These are phyloP conservation scores for Backusella liffmaniae DNA, from an alignment of 192 early-diverging fungal species.

Conservation along the genomic window DNA sequence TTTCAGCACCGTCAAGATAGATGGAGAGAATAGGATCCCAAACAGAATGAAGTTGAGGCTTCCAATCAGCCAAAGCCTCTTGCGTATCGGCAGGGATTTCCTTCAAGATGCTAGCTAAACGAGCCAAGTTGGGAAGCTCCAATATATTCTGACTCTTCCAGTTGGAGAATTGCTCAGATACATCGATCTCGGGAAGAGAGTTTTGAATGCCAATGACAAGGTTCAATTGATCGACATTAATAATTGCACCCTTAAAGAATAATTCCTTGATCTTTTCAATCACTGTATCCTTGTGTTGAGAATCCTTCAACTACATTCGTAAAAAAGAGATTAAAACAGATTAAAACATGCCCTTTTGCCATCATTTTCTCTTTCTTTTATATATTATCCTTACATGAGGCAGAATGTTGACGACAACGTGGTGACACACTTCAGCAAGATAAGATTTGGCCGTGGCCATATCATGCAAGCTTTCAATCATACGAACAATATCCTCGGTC, in stretches of 20 bases:
- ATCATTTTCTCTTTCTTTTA: not conserved
- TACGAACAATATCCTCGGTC: conserved; percentile 65
- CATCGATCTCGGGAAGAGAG: conserved; percentile 31
- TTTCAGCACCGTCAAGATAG: conserved; percentile 43
- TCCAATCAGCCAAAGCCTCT: conserved; percentile 55
- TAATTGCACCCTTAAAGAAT: conserved; percentile 41
- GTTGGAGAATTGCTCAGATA: conserved; percentile 19
- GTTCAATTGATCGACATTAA: conserved; percentile 54
- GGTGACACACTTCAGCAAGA: conserved; percentile 74
- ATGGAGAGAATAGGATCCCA: conserved; percentile 71
- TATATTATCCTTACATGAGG: conserved; percentile 43
- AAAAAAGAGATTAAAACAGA: not conserved
- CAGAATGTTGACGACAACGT: conserved; percentile 61
- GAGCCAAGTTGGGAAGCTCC: conserved; percentile 28
- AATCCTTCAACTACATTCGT: not conserved
- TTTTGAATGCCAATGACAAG: conserved; percentile 47
- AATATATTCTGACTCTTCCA: conserved; percentile 39
- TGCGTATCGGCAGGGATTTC: conserved; percentile 37
- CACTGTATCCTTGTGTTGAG: conserved; percentile 26
- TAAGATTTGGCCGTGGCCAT: conserved; percentile 77
- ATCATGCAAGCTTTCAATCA: conserved; percentile 66
- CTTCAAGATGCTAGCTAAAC: conserved; percentile 31
- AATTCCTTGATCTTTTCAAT: conserved; percentile 43
- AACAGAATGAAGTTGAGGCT: conserved; percentile 79
- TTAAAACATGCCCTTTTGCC: not conserved